phyloP scores from a whole-genome alignment of 2,329 filamentous ascomycete species.

The Aureobasidium sp. region DNA sequence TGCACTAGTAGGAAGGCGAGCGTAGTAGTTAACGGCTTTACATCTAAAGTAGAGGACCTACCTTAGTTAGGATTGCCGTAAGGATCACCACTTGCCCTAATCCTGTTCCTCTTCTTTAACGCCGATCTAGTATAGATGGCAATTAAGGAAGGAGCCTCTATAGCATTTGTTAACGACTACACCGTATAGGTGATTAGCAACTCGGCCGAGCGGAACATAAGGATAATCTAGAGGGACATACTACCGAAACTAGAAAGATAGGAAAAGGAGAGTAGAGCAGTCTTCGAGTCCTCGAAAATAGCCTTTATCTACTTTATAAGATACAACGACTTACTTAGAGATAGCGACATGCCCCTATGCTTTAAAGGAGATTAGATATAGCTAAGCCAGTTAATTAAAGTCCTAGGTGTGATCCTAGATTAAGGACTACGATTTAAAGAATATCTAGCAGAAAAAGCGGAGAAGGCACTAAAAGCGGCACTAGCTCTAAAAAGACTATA shows the following conservation, averaged over 20 bases:
- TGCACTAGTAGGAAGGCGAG: neutral
- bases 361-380: too few species aligned
- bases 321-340: too few species aligned
- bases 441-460: too few species aligned
- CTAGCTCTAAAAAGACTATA: too few species aligned
- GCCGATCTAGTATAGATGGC: conserved; percentile 19
- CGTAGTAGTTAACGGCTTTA: neutral
- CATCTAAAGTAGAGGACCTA: neutral
- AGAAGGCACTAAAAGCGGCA: too few species aligned
- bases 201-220: conserved; percentile 13
- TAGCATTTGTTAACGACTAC: conserved; percentile 24
- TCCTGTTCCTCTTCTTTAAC: conserved; percentile 25
- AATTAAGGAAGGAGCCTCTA: conserved; percentile 15
- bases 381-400: too few species aligned
- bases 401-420: too few species aligned
- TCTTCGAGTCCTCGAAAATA: conserved; percentile 27
- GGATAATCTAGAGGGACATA: conserved; percentile 15
- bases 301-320: too few species aligned
- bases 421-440: too few species aligned
- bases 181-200: conserved; percentile 19
- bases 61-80: neutral
- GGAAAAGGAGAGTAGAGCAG: conserved; percentile 21
- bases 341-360: too few species aligned
- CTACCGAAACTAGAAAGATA: conserved; percentile 13
- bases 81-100: neutral